These are phyloP conservation scores for Phyllosticta paracitricarpa DNA, from an alignment of 2,329 filamentous ascomycete species.

Conservation along the genomic window DNA sequence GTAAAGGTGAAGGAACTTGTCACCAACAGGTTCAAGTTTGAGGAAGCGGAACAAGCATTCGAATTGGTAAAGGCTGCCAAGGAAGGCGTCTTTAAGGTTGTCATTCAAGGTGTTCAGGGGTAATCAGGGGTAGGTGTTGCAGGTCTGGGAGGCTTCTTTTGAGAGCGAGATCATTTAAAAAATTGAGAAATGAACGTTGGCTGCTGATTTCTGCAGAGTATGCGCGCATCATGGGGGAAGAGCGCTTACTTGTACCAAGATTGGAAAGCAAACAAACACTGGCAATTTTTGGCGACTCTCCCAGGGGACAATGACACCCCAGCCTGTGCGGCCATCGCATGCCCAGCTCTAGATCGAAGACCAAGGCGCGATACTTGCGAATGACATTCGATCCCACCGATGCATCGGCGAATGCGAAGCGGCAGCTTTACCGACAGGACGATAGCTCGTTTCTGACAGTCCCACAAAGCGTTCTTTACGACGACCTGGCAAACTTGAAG, in stretches of 20 bases:
- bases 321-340: not conserved
- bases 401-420: not conserved
- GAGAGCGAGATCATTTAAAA: not conserved
- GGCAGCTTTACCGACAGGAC: not conserved
- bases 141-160: not conserved
- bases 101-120: slow-evolving; percentile 31
- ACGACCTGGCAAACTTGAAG: not conserved
- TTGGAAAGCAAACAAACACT: no score
- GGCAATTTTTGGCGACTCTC: not conserved
- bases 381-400: not conserved
- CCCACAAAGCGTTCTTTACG: not conserved
- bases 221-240: no score
- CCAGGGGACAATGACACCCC: not conserved
- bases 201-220: not conserved
- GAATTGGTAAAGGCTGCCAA: slow-evolving; percentile 31
- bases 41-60: slow-evolving; percentile 40
- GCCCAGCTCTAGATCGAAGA: not conserved
- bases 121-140: not conserved
- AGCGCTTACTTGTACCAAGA: no score
- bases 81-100: slow-evolving; percentile 34
- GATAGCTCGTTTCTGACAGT: not conserved
- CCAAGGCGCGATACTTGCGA: no score
- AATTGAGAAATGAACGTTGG: not conserved
- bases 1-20: slow-evolving; percentile 32
- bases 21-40: slow-evolving; percentile 34